Base-by-base conservation (phyloP, 768 basidiomycete genomes). In the Pleurotus pulmonarius region DNA sequence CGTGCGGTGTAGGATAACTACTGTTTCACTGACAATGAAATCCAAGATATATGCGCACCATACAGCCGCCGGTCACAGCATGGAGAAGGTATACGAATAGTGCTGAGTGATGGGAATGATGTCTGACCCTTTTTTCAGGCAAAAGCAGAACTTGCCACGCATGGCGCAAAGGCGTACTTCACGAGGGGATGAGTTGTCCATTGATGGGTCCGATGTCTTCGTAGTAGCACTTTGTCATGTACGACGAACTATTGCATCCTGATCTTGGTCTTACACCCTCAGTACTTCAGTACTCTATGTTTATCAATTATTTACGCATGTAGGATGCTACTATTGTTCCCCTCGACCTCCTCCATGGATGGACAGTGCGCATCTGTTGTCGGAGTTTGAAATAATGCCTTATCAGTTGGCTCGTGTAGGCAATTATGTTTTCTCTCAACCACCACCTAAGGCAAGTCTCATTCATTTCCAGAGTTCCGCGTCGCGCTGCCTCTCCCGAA, bases 161-260 rank as follows among this genome's bases (percentile, higher is more conserved):
- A 94, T 62, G 93, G 93, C 11, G 88, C 93, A 57, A 91, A 87
- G 70, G 84, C 90, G 24, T 94, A 94, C 73, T 93, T 94, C 71
- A 88, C 85, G 58, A 83, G 90, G 58, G 90, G 90, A 59, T 91
- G 71, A 83, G 29, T 34, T 34, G 29, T 11, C 29, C 29, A 8
- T 34, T 11, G 29, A 34, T 60, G n/a, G 26, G 26, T 3, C 25
- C 61, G 48, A 58, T 56, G 44, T 52, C 26, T 57, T 52, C 47
- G 49, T 53, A 52, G 53, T 34, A 34, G 29, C 29, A 34, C 29
- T 9, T 34, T 34, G 29, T 34, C 29, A 34, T 34, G 29, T 34
- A 34, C 29, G 29, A 34, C 11, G 29, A 34, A 11, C 29, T 34
- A 34, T 34, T 8, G 11, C 29, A 34, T 34, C 9, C 11, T 34